Conservation (phyloP, 768 basidiomycete genomes). For the Boletus bicolor region DNA sequence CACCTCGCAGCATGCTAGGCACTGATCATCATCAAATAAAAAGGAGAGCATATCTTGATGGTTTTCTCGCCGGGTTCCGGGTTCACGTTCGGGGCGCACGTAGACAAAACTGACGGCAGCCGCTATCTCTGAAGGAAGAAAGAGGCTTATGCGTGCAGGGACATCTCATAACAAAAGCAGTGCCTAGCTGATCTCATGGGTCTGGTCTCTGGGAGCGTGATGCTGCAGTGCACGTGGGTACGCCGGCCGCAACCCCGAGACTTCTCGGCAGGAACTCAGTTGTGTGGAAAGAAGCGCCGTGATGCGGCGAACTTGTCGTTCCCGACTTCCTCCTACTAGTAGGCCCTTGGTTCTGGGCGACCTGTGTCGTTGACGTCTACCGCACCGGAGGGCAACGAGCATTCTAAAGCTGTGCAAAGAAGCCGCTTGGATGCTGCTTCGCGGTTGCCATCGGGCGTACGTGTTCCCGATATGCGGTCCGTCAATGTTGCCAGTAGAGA, state of each 20-base stretch:
- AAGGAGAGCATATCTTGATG: background rate
- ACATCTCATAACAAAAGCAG: background rate
- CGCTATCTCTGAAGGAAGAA: background rate
- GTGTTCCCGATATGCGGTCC: too few relatives aligned
- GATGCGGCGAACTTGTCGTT: too few relatives aligned
- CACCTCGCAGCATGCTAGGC: background rate
- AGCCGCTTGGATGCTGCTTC: too few relatives aligned
- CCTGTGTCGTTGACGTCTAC: too few relatives aligned
- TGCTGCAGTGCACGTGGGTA: background rate
- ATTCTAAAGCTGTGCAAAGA: too few relatives aligned
- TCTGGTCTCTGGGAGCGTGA: background rate
- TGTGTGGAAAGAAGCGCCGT: too few relatives aligned
- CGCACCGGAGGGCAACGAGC: too few relatives aligned
- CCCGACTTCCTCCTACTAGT: too few relatives aligned
- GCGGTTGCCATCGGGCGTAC: too few relatives aligned
- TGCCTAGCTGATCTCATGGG: background rate
- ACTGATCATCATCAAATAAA: slow-evolving; percentile 3
- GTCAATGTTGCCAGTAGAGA: too few relatives aligned
- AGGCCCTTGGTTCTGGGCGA: too few relatives aligned
- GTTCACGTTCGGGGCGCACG: background rate
- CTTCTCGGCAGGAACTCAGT: background rate
- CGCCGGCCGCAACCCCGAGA: too few relatives aligned
- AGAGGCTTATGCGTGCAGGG: background rate
- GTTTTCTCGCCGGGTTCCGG: background rate
- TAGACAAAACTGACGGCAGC: background rate